Conservation (phyloP, 2,329 filamentous ascomycete genomes). For the Neophaeococcomyces aloes region DNA sequence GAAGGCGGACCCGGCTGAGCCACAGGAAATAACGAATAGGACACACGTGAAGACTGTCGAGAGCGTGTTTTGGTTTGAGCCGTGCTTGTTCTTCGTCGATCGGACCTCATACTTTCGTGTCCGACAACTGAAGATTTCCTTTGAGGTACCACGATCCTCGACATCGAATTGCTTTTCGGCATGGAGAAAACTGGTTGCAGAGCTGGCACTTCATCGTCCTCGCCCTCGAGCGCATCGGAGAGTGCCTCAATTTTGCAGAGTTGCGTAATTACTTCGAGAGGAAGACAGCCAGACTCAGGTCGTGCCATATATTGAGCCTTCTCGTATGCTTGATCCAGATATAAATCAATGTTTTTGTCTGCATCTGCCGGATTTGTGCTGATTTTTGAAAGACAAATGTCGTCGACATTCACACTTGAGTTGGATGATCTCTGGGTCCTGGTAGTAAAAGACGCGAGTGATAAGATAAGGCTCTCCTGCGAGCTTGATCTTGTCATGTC, state of each 20-base stretch:
- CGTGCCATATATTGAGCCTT: conserved; percentile 18
- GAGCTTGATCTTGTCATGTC: conserved; percentile 48
- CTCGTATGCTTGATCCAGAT: not conserved
- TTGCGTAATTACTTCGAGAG: conserved; percentile 22
- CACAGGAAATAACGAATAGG: conserved; percentile 35
- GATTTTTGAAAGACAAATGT: conserved; percentile 19
- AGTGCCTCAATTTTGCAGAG: conserved; percentile 21
- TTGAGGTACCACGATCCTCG: conserved; percentile 15
- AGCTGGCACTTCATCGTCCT: conserved; percentile 25
- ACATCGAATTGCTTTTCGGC: conserved; percentile 17
- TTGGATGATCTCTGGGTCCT: conserved; percentile 39
- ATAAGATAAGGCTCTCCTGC: conserved; percentile 46
- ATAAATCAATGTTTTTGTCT: not conserved
- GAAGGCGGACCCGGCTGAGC: conserved; percentile 2
- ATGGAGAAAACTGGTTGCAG: conserved; percentile 13
- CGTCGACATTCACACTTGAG: conserved; percentile 36
- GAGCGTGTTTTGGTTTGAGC: conserved; percentile 9
- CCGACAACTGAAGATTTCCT: conserved; percentile 17
- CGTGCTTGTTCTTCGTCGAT: conserved; percentile 17
- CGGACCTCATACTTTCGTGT: conserved; percentile 3
- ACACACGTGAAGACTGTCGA: conserved; percentile 25
- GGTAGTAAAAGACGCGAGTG: conserved; percentile 37
- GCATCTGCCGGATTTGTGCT: conserved; percentile 30
- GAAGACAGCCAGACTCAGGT: conserved; percentile 6
- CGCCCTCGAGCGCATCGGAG: conserved; percentile 24